Conservation (phyloP, 208 protist genomes). For the Trypanosoma avium region DNA sequence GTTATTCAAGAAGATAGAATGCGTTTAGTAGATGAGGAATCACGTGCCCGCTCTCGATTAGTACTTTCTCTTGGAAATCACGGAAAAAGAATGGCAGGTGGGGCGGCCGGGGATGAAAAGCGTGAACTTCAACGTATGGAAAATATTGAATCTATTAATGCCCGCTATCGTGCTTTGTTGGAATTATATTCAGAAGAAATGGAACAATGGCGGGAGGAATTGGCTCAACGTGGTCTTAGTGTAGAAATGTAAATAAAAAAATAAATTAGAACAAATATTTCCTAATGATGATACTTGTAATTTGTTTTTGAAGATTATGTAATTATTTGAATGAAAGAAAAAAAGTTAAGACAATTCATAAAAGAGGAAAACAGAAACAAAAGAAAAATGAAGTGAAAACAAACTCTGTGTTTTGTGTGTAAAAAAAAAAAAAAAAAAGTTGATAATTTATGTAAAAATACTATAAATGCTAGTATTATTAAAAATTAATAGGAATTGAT, state of each 20-base stretch:
- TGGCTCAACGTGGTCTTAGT: slow-evolving; percentile 50
- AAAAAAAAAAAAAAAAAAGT: slow-evolving; percentile 12
- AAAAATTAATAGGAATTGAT: too few relatives aligned
- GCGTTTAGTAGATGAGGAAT: slow-evolving; percentile 61
- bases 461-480: not conserved
- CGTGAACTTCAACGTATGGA: slow-evolving; percentile 45
- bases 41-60: slow-evolving; percentile 44
- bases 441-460: not conserved
- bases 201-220: slow-evolving; percentile 55
- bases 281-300: too few relatives aligned
- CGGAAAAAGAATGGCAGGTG: slow-evolving; percentile 53
- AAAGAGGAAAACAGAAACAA: too few relatives aligned
- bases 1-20: slow-evolving; percentile 72
- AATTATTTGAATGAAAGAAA: too few relatives aligned
- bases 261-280: too few relatives aligned
- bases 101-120: slow-evolving; percentile 32
- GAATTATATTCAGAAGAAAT: slow-evolving; percentile 65
- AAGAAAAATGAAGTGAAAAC: too few relatives aligned
- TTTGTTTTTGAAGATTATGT: too few relatives aligned
- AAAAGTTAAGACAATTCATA: too few relatives aligned
- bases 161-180: slow-evolving; percentile 61
- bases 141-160: slow-evolving; percentile 22
- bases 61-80: slow-evolving; percentile 35
- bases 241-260: slow-evolving; percentile 16
- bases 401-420: too few relatives aligned